Base-by-base conservation (phyloP, 2,329 filamentous ascomycete species). In the Xylariaceae sp. region DNA sequence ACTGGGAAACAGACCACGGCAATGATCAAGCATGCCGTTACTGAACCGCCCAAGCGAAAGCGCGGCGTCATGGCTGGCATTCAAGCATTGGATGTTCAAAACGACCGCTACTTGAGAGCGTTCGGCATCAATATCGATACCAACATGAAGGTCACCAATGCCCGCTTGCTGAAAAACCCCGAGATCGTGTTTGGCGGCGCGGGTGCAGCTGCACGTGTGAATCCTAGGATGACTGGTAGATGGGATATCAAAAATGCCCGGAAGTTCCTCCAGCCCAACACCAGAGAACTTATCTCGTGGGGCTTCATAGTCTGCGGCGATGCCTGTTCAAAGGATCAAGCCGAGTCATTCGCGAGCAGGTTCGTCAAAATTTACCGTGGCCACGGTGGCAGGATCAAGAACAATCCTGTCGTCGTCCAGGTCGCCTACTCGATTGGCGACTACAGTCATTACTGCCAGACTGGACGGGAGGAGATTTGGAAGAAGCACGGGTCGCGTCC, bases 11-110 rank as follows among this genome's bases (percentile, higher is more conserved):
- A 95, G 71, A 96, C 92, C 0, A 73, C 85, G 0, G 71, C 78
- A 5, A 99, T 99, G 94, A 96, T 99, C 73, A 92, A 87, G 67
- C 90, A 92, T 61, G 91, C 92, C 0, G 92, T 96, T 5, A 89
- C 87, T 6, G 79, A 85, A 1, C 94, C 94, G 0, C 65, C 67
- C 0, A 66, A 83, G 30, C 87, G 94, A n/a, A 80, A 82, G 57
- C 59, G 66, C 0, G 81, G 87, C 17, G 90, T 97, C 58, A 71
- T 83, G 43, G 66, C 78, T 3, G 87, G 87, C 14, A 80, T 96
- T 9, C 63, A 71, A 0, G 78, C 86, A 56, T 75, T 92, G 0
- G 72, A 82, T 10, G 94, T 89, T 82, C 57, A 62, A 1, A 63
- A 76, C 0, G 94, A 99, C 57, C 80, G 77, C 0, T 85, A 87